A percentile compares a stretch with the other conserved stretches of the same genome.
phyloP scores from a whole-genome alignment of 768 basidiomycete species.

The Collybiopsis confluens region DNA sequence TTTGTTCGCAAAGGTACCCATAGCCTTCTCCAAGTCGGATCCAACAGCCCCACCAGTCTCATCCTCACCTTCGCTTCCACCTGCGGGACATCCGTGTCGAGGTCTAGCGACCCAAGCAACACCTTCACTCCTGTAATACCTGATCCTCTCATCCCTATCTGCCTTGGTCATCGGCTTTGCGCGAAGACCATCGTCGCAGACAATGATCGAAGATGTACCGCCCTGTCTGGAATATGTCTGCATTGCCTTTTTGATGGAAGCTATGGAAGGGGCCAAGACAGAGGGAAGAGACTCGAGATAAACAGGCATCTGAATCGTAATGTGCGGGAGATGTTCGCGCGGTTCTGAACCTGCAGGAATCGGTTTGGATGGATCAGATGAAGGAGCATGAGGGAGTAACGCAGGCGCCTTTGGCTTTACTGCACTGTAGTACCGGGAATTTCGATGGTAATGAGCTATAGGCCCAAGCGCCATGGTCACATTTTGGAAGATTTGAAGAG shows the following conservation, averaged over 20 bases:
- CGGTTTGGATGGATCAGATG: constrained; percentile 21
- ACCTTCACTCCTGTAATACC: constrained; percentile 67
- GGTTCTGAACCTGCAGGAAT: constrained; percentile 25
- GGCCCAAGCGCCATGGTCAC: constrained; percentile 72
- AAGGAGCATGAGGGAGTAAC: constrained; percentile 16
- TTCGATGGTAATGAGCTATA: constrained; percentile 72
- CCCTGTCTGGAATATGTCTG: constrained; percentile 85
- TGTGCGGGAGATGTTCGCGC: constrained; percentile 49
- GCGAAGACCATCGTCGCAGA: constrained; percentile 76
- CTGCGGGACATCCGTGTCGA: constrained; percentile 45
- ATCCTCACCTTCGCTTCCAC: constrained; percentile 27
- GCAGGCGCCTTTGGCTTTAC: constrained; percentile 37
- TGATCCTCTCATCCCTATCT: constrained; percentile 59
- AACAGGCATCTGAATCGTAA: constrained; percentile 81
- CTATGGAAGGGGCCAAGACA: constrained; percentile 71
- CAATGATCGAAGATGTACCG: constrained; percentile 69
- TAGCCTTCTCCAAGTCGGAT: not conserved
- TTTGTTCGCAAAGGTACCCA: not conserved
- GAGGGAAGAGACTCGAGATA: constrained; percentile 75
- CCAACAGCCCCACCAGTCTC: not conserved
- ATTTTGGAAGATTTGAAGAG: constrained; percentile 67
- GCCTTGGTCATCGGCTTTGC: constrained; percentile 37
- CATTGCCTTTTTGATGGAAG: constrained; percentile 76
- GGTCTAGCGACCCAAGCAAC: constrained; percentile 84
- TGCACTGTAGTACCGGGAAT: constrained; percentile 79